These are phyloP conservation scores for Lizanozyma gosingica DNA, from an alignment of 1,139 yeast species.

Conservation along the genomic window DNA sequence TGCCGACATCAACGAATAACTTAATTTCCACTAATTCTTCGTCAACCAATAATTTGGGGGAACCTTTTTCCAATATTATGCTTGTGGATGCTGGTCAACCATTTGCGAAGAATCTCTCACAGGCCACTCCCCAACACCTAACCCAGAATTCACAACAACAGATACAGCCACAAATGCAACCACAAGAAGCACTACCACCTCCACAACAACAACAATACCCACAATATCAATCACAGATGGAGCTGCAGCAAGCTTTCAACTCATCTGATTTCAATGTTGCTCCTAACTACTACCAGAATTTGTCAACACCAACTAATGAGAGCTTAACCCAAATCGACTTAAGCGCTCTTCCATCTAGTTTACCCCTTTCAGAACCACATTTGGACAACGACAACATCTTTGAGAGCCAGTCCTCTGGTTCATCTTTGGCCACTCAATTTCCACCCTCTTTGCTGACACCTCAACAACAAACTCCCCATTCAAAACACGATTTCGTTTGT, in stretches of 20 bases:
- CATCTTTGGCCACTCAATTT: not conserved
- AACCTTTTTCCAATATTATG: not conserved
- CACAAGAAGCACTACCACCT: not conserved
- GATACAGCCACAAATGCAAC: not conserved
- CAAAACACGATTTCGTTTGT: not conserved
- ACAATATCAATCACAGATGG: conserved; percentile 1
- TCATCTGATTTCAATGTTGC: not conserved
- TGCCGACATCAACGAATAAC: not conserved
- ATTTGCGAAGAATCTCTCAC: conserved; percentile 4
- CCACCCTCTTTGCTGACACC: not conserved
- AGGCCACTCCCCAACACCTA: too few relatives aligned
- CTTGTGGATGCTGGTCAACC: conserved; percentile 13
- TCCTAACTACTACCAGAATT: not conserved
- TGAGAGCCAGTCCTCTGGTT: not conserved
- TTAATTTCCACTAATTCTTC: not conserved
- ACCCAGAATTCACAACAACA: conserved; percentile 1
- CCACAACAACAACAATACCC: not conserved
- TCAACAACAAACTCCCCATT: not conserved
- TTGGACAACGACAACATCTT: conserved; percentile 1
- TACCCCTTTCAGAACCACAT: not conserved
- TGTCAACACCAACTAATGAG: not conserved
- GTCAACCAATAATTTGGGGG: not conserved
- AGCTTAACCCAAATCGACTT: not conserved
- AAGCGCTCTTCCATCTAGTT: conserved; percentile 1
- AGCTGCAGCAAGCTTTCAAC: not conserved